A percentile compares a stretch with the other conserved stretches of the same genome.
Conservation (phyloP, 2,329 filamentous ascomycete genomes). For the Proliferodiscus dingleyae region DNA sequence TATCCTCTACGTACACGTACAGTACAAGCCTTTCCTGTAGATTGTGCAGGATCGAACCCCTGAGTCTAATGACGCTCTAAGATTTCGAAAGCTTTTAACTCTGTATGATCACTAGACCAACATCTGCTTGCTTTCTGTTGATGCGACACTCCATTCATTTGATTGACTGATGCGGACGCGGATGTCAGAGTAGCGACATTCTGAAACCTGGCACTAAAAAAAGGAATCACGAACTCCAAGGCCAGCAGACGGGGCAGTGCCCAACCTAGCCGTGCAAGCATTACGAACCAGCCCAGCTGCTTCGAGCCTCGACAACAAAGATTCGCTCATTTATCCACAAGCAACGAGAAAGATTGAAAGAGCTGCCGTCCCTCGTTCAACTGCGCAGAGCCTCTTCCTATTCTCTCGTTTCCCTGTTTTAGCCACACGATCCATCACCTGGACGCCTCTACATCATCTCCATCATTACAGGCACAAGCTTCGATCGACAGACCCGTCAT, state of each 20-base stretch:
- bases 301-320: not conserved
- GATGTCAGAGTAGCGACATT: slow-evolving; percentile 2
- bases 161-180: too few species aligned
- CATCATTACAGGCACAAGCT: not conserved
- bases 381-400: too few species aligned
- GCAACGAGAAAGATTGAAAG: slow-evolving; percentile 5
- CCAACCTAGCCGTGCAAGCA: slow-evolving; percentile 1
- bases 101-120: too few species aligned
- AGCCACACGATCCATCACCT: not conserved
- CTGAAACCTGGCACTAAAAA: slow-evolving; percentile 6
- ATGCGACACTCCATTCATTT: too few species aligned
- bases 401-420: slow-evolving; percentile 7
- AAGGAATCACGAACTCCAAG: not conserved
- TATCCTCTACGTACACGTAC: not conserved
- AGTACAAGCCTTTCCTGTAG: too few species aligned
- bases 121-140: too few species aligned
- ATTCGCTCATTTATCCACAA: not conserved
- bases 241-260: not conserved
- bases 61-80: not conserved
- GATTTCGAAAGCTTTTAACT: not conserved
- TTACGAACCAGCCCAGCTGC: slow-evolving; percentile 2
- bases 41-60: too few species aligned
- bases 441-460: not conserved
- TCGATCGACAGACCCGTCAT: not conserved
- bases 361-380: not conserved